These are phyloP conservation scores for Nepenthes alata DNA, from an alignment of 179 eudicot genomes.

Conservation along the genomic window DNA sequence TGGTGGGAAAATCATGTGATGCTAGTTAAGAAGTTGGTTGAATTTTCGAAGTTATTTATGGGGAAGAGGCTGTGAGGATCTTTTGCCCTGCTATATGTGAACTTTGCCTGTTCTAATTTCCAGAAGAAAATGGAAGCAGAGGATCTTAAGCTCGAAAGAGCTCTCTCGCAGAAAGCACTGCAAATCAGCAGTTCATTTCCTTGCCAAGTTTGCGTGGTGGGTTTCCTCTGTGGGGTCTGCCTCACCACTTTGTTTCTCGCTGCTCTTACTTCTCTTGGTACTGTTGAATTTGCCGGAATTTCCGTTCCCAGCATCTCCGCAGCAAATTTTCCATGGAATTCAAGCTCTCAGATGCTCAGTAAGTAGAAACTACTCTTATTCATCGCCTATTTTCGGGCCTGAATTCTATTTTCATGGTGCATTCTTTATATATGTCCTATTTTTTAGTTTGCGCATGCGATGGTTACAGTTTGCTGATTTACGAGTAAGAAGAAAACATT, in stretches of 20 bases:
- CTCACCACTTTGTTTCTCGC: constrained; percentile 67
- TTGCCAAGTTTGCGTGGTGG: constrained; percentile 81
- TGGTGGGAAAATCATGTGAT: constrained; percentile 26
- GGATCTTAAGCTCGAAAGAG: constrained; percentile 55
- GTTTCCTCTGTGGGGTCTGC: constrained; percentile 76
- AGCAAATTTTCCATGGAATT: constrained; percentile 30
- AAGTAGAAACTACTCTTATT: constrained; percentile 10
- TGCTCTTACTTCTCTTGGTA: constrained; percentile 59
- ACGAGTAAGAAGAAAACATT: too few relatives aligned
- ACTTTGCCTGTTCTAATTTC: too few relatives aligned
- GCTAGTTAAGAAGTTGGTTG: constrained; percentile 20
- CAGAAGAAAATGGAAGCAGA: constrained; percentile 33
- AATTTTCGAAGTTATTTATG: neutral
- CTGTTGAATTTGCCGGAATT: constrained; percentile 26
- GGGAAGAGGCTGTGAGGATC: neutral
- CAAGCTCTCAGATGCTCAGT: constrained; percentile 28
- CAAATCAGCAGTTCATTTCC: constrained; percentile 74
- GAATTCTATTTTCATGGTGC: too few relatives aligned
- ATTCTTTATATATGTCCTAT: too few relatives aligned
- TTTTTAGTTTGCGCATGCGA: too few relatives aligned
- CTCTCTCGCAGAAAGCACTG: constrained; percentile 64
- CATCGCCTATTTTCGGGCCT: too few relatives aligned
- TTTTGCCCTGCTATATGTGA: neutral
- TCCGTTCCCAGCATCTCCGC: constrained; percentile 37
- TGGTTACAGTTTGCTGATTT: too few relatives aligned